Evolutionary conservation across 345 rosid genomes (phyloP).

Genomic region (Acer saccharum): DNA sequence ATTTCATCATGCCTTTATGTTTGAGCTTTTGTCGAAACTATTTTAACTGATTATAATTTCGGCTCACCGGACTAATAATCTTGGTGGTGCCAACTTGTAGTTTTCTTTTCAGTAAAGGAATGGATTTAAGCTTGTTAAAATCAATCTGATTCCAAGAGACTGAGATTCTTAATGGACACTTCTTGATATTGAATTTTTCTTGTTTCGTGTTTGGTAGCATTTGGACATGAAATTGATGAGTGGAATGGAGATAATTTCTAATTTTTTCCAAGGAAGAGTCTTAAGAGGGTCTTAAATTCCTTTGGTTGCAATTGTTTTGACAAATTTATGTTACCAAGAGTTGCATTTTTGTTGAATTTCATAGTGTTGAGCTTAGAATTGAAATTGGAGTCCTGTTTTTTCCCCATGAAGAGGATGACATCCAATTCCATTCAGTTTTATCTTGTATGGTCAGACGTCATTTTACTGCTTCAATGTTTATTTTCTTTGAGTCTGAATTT

Average conservation of each 20-base stretch:
- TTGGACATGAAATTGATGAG: not conserved
- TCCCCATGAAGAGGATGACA: not conserved
- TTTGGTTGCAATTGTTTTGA: not conserved
- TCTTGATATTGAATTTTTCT: too few species aligned
- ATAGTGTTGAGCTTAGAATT: not conserved
- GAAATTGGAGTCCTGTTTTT: not conserved
- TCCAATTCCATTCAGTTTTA: not conserved
- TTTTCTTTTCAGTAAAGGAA: too few species aligned
- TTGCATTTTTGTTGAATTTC: not conserved
- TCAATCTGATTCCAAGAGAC: too few species aligned
- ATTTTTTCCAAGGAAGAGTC: too few species aligned
- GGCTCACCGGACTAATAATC: too few species aligned
- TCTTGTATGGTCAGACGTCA: not conserved
- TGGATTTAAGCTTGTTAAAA: too few species aligned
- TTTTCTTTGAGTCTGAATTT: not conserved
- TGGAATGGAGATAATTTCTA: not conserved
- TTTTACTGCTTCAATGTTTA: not conserved
- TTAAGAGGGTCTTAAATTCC: too few species aligned
- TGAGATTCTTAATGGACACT: too few species aligned
- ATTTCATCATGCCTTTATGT: too few species aligned
- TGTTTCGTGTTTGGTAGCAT: not conserved
- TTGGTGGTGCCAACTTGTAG: too few species aligned
- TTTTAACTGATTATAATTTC: too few species aligned
- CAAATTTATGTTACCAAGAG: not conserved
- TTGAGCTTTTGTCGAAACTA: too few species aligned